A percentile compares a stretch with the other conserved stretches of the same genome.
phyloP scores from a whole-genome alignment of 106 monocot species.

The Vanilla planifolia region DNA sequence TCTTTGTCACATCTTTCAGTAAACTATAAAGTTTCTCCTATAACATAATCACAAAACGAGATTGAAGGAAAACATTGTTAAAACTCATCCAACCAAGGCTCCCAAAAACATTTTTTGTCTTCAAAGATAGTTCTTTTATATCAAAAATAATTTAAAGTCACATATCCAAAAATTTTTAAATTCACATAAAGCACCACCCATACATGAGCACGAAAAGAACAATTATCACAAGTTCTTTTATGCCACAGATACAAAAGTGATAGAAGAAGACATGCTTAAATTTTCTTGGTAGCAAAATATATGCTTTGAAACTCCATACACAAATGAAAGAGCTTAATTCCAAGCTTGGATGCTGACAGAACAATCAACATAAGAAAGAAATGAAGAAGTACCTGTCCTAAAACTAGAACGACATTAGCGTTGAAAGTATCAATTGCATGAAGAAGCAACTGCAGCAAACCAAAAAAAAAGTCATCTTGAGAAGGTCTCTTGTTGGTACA shows the following conservation, averaged over 20 bases:
- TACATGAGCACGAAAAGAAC: no score
- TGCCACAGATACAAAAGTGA: background rate
- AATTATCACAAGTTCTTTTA: background rate
- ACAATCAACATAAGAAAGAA: background rate
- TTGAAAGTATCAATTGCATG: slow-evolving; percentile 83
- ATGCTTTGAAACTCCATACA: background rate
- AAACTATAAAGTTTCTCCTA: slow-evolving; percentile 94
- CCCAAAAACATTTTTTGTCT: background rate
- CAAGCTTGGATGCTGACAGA: background rate
- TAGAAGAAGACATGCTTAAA: no score
- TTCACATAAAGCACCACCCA: no score
- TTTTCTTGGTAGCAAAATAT: background rate
- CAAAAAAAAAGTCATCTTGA: background rate
- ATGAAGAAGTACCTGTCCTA: slow-evolving; percentile 71
- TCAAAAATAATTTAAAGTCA: background rate
- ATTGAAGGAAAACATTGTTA: background rate
- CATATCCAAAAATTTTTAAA: no score
- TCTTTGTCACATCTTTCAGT: slow-evolving; percentile 76
- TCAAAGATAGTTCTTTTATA: background rate
- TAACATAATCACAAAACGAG: background rate
- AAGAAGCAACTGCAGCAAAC: slow-evolving; percentile 70
- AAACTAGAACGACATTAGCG: slow-evolving; percentile 85
- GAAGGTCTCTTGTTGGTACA: slow-evolving; percentile 1
- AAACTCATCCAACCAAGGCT: background rate
- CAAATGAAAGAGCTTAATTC: background rate